Evolutionary conservation across 768 basidiomycete genomes (phyloP).

Genomic region (Auricularia auricula-judae): DNA sequence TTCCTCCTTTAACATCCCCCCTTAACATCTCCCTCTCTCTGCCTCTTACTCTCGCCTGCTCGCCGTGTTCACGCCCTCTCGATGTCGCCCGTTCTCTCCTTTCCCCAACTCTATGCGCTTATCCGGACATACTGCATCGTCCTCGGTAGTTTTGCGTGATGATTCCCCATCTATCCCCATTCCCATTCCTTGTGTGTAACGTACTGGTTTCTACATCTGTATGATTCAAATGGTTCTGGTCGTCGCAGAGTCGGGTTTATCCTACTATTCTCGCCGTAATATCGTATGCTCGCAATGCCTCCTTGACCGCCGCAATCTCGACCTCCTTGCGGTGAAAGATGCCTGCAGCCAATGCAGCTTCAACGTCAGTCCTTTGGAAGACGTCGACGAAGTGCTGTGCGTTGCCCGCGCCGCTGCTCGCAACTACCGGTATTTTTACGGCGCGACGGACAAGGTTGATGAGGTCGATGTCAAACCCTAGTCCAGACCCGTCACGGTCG

Average conservation of each 20-base stretch:
- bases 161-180: neutral
- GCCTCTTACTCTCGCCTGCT: neutral
- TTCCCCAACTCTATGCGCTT: neutral
- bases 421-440: conserved; percentile 87
- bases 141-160: neutral
- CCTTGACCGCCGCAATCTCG: conserved; percentile 70
- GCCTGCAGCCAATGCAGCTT: conserved; percentile 91
- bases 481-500: conserved; percentile 87
- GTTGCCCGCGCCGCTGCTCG: conserved; percentile 86
- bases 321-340: conserved; percentile 94
- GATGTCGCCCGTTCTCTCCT: neutral
- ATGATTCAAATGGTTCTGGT: neutral
- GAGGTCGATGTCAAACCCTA: conserved; percentile 84
- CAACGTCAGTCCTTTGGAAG: conserved; percentile 67
- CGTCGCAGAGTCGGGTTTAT: neutral
- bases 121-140: neutral
- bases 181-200: neutral
- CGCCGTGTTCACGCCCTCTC: neutral
- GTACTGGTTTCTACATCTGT: neutral
- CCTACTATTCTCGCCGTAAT: conserved; percentile 35
- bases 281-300: conserved; percentile 30
- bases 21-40: neutral
- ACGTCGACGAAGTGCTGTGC: conserved; percentile 79
- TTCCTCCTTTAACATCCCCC: neutral
- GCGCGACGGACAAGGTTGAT: conserved; percentile 60